phyloP scores from a whole-genome alignment of 352 stramenopile species.

The Pythium plurisporium region DNA sequence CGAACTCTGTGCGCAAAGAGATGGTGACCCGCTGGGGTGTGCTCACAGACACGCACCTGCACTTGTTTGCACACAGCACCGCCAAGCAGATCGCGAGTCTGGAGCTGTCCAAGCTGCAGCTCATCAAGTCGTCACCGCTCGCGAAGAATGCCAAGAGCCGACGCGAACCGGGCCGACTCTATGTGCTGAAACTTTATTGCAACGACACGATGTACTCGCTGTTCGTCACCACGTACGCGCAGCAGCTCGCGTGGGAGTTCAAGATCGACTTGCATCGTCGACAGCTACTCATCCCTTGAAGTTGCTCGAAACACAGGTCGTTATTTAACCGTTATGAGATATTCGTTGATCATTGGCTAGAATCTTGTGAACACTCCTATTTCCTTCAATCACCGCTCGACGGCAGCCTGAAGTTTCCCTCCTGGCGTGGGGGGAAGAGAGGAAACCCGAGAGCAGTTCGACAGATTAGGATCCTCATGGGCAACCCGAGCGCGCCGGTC shows the following conservation, averaged over 20 bases:
- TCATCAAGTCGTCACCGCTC: slow-evolving; percentile 50
- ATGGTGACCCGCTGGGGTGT: slow-evolving; percentile 73
- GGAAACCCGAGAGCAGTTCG: slow-evolving; percentile 22
- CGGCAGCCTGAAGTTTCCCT: slow-evolving; percentile 11
- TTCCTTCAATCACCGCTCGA: slow-evolving; percentile 36
- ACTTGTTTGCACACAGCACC: slow-evolving; percentile 75
- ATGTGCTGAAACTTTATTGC: slow-evolving; percentile 70
- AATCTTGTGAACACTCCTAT: slow-evolving; percentile 1
- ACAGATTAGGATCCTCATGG: slow-evolving; percentile 12
- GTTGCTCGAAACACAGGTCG: slow-evolving; percentile 3
- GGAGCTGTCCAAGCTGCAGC: slow-evolving; percentile 74
- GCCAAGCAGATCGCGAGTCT: slow-evolving; percentile 65
- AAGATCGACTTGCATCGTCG: slow-evolving; percentile 71
- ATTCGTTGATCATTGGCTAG: slow-evolving; percentile 13
- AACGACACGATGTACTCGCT: slow-evolving; percentile 65
- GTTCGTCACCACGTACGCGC: slow-evolving; percentile 69
- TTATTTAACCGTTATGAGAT: slow-evolving; percentile 24
- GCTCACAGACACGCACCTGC: slow-evolving; percentile 73
- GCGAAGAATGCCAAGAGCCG: slow-evolving; percentile 29
- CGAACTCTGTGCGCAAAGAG: slow-evolving; percentile 44
- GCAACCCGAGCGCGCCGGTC: slow-evolving; percentile 10
- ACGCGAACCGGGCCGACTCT: slow-evolving; percentile 47
- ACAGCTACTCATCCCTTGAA: slow-evolving; percentile 66
- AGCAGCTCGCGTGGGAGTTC: slow-evolving; percentile 80
- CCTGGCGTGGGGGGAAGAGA: too few species aligned